A percentile compares a stretch with the other conserved stretches of the same genome.
Conservation (phyloP, 225 moss, liverwort and hornwort genomes). For the Takakia lepidozioides region DNA sequence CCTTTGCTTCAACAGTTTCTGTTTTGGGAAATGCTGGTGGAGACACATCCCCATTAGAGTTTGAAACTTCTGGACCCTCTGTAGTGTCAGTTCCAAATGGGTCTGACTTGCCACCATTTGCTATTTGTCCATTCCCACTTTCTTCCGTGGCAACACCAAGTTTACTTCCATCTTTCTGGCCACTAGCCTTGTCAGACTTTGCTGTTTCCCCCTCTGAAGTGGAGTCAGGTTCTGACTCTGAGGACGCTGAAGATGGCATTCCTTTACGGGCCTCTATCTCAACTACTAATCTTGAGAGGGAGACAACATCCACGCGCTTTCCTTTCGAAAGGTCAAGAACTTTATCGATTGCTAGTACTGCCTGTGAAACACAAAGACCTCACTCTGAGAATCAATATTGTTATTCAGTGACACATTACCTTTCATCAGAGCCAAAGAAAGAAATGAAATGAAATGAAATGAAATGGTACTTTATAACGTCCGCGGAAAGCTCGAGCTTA, state of each 20-base stretch:
- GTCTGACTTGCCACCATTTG: slow-evolving; percentile 13
- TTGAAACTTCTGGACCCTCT: slow-evolving; percentile 11
- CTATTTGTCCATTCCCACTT: no score
- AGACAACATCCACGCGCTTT: slow-evolving; percentile 64
- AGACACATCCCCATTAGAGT: slow-evolving; percentile 7
- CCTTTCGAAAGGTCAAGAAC: slow-evolving; percentile 83
- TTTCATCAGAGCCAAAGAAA: no score
- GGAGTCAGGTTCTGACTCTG: not conserved
- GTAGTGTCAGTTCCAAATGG: slow-evolving; percentile 5
- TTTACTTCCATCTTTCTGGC: no score
- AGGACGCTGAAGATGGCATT: not conserved
- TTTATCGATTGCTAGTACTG: slow-evolving; percentile 61
- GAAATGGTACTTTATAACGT: no score
- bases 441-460: no score
- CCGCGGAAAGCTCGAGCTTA: no score
- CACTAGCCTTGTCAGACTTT: no score
- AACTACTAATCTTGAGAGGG: slow-evolving; percentile 54
- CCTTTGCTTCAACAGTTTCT: slow-evolving; percentile 13
- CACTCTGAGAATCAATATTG: no score
- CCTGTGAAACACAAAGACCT: slow-evolving; percentile 41
- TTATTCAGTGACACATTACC: no score
- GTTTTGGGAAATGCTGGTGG: slow-evolving; percentile 10
- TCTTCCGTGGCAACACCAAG: no score
- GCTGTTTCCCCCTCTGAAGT: no score
- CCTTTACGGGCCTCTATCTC: slow-evolving; percentile 55